Base-by-base conservation (phyloP, 768 basidiomycete genomes). In the Fibroporia radiculosa region DNA sequence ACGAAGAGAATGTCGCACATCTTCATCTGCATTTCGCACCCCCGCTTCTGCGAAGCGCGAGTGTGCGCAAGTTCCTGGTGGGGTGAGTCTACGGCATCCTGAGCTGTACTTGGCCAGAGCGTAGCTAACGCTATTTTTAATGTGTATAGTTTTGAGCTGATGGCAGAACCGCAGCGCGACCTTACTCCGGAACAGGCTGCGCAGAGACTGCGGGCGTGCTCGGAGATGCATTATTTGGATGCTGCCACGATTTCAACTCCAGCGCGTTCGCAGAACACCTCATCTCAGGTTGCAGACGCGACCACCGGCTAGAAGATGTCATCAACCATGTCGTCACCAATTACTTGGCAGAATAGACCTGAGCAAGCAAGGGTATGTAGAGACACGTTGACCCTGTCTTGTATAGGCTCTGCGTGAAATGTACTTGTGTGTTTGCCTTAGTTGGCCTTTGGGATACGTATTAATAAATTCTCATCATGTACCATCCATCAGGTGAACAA, bases 141-240 rank as follows among this genome's bases (percentile, higher is more conserved):
- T 8, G 32, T 19, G 16, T 7, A 6, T 52, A 91, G 89, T 10
- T 93, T 86, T 53, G 93, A 96, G 62, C 66, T 95, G 41, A 87
- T 93, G 81, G 86, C 80, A 0, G 93, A 95, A 59, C 74, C 86
- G 5, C 93, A 95, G 67, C 74, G 93, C 0, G 93, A 95, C 61
- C 69, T 95, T 11, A 92, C 91, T 0, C 75, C 92, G 0, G 93
- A 96, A 60, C 82, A 90, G 61, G 93, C 90, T 6, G 91, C 93
- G 0, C 55, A 65, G 50, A 69, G 74, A 12, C 63, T 93, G 32
- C 70, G 85, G 37, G 69, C 50, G 0, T 68, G 72, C 40, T 59
- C 69, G 19, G 75, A 81, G 25, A 66, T 72, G 27, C 89, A 93
- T 59, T 91, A 87, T 56, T 59, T 74, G 26, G 56, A 64, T 32